A percentile compares a stretch with the other conserved stretches of the same genome.
Evolutionary conservation across 2,329 filamentous ascomycete genomes (phyloP).

Genomic region (Fusarium sambucinum): DNA sequence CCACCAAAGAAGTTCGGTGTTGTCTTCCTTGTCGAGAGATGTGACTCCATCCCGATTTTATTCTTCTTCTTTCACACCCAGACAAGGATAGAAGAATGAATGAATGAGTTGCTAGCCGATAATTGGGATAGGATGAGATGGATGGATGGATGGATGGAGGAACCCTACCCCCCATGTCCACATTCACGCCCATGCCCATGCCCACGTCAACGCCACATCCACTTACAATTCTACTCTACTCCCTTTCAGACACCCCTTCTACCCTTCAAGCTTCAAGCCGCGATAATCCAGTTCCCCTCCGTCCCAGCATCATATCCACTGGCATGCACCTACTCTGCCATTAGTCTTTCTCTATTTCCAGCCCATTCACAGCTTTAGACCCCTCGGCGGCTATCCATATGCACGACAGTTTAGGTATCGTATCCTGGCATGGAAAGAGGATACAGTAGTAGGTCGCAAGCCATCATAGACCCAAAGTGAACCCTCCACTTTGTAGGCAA

Average conservation of each 20-base stretch:
- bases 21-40: slow-evolving; percentile 35
- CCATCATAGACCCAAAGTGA: slow-evolving; percentile 10
- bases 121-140: slow-evolving; percentile 6
- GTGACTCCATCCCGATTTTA: slow-evolving; percentile 21
- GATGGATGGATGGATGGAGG: slow-evolving; percentile 11
- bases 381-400: slow-evolving; percentile 50
- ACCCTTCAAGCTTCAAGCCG: slow-evolving; percentile 22
- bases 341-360: slow-evolving; percentile 38
- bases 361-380: slow-evolving; percentile 34
- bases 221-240: slow-evolving; percentile 6
- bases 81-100: slow-evolving; percentile 12
- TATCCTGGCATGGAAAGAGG: slow-evolving; percentile 33
- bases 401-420: slow-evolving; percentile 47
- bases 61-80: slow-evolving; percentile 30
- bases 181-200: slow-evolving; percentile 15
- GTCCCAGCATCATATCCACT: slow-evolving; percentile 41
- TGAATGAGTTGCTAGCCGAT: background rate
- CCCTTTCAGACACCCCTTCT: slow-evolving; percentile 21
- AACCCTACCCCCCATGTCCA: slow-evolving; percentile 15
- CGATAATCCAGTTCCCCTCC: slow-evolving; percentile 28
- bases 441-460: background rate
- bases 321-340: slow-evolving; percentile 36
- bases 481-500: slow-evolving; percentile 37
- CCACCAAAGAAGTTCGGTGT: slow-evolving; percentile 33
- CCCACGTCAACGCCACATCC: slow-evolving; percentile 20